Base-by-base conservation (phyloP, 176 grass and related monocot species). In the Ensete glaucum region DNA sequence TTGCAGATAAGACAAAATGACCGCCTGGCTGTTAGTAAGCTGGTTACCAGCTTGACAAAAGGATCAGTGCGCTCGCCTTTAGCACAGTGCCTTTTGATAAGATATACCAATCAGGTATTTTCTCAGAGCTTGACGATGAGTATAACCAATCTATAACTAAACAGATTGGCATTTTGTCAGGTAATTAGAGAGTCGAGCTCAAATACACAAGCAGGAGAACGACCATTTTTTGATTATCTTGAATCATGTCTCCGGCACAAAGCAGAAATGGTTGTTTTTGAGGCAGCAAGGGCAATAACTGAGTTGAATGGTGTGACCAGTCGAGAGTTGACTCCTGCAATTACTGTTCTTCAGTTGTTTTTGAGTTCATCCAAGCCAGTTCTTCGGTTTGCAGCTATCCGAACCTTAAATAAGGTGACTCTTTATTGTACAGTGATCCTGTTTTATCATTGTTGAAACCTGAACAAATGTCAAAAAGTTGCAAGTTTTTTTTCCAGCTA, bases 331-430 rank as follows among this genome's bases (percentile, higher is more conserved):
- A 94, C 90, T 56, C 95, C 95, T 85, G 95, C 95, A 83, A 94
- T 99, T 54, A 91, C 90, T 48, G 90, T 99, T 70, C 86, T 99
- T 50, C 95, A 99, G 77, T 77, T 99, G 64, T 99, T 99, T 84
- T 88, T 99, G 84, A 99, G 95, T 87, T 99, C 95, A 76, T 99
- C 95, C 1, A 99, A 99, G 82, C 95, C 95, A 16, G 90, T 99
- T 62, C 90, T 99, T 76, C 76, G 95, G 56, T 99, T 99, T 76
- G 95, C 95, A 1, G 95, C 95, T 74, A 91, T 99, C 69, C 88
- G 95, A 64, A 99, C 95, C 1, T 84, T 99, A 58, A 94, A 99
- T 78, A 99, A 99, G 90, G 94, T 97, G 69, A 9, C 50, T 6
- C 34, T 6, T 43, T 43, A 6, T 43, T 43, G 5, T 43, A 43